Evolutionary conservation across 1,139 yeast genomes (phyloP).

Genomic region (Magnusiomyces magnusii): DNA sequence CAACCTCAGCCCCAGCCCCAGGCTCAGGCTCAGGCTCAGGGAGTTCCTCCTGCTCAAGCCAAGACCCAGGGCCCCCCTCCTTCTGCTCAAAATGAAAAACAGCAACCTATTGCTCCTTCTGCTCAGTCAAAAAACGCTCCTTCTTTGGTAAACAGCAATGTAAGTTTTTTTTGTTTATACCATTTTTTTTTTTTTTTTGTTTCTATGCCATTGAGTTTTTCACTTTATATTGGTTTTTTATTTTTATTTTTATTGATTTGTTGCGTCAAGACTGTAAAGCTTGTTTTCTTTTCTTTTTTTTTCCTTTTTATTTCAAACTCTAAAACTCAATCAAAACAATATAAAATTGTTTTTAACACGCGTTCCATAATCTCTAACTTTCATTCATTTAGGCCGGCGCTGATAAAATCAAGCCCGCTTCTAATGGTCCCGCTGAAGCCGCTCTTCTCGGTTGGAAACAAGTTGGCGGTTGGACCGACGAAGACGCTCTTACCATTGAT

Average conservation of each 20-base stretch:
- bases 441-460: slow-evolving; percentile 78
- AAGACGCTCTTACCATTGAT: slow-evolving; percentile 45
- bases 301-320: too few species aligned
- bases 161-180: background rate
- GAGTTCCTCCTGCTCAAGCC: background rate
- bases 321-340: too few species aligned
- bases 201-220: too few species aligned
- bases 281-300: too few species aligned
- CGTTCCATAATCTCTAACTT: background rate
- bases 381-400: background rate
- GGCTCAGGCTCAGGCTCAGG: too few species aligned
- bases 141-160: background rate
- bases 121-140: background rate
- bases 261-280: too few species aligned
- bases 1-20: background rate
- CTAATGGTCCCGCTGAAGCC: slow-evolving; percentile 19
- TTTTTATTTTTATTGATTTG: too few species aligned
- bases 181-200: background rate
- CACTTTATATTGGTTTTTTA: too few species aligned
- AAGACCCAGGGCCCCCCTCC: too few species aligned
- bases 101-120: background rate
- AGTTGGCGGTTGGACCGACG: slow-evolving; percentile 77
- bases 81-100: background rate
- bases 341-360: background rate
- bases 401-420: background rate